Evolutionary conservation across 371 early-diverging fungal genomes (phyloP).

Genomic region (Nematocida parisii): DNA sequence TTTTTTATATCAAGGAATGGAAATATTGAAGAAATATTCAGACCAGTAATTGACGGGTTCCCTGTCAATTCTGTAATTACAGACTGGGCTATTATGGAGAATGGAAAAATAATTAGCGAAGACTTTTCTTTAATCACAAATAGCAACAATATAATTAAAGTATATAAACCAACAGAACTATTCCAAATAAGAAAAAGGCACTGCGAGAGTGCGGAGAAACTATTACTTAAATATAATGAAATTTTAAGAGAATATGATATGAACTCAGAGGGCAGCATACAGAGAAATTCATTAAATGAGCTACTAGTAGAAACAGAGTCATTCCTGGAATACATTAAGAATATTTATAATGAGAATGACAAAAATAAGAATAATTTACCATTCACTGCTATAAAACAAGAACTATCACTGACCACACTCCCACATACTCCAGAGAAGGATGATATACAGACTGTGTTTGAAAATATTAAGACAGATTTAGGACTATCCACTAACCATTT

Average conservation of each 20-base stretch:
- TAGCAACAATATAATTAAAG: conserved; percentile 25
- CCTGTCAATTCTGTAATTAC: conserved; percentile 5
- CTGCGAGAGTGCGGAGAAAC: background rate
- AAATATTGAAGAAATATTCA: background rate
- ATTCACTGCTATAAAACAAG: conserved; percentile 34
- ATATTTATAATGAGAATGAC: background rate
- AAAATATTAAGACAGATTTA: background rate
- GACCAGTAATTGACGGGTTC: conserved; percentile 23
- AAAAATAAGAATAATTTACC: background rate
- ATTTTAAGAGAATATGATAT: background rate
- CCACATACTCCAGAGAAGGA: background rate
- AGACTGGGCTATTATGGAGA: background rate
- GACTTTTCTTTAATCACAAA: background rate
- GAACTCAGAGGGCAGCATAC: background rate
- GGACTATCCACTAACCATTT: conserved; percentile 27
- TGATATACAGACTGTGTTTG: background rate
- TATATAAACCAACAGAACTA: conserved; percentile 19
- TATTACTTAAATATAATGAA: background rate
- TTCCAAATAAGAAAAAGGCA: background rate
- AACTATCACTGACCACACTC: conserved; percentile 33
- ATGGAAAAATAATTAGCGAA: background rate
- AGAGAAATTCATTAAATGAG: background rate
- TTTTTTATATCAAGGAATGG: background rate
- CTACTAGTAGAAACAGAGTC: background rate
- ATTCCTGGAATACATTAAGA: background rate